Evolutionary conservation across 371 early-diverging fungal genomes (phyloP), one percentile per base, ranked within the genome.

Genomic region (Mortierella sp.): DNA sequence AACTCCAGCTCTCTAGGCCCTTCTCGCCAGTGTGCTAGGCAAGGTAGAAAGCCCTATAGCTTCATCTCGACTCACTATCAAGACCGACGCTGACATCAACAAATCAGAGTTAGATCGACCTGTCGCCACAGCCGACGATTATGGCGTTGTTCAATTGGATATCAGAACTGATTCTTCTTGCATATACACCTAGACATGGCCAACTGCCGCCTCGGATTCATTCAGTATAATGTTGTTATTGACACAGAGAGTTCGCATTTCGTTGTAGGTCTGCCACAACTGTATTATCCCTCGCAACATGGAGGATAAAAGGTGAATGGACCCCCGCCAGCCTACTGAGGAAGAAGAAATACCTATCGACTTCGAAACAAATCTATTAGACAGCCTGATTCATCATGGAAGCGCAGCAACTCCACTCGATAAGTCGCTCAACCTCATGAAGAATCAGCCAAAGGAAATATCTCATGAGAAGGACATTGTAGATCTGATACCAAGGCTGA

Each of bases 171-270:
- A 81, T 41, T 60, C 40, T 7, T 50, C 40, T 0, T 45, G 38
- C 28, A 58, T 58, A 28, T 13, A 9, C 16, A 28, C 11, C 16
- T 9, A 21, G 10, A 21, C 15, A 32, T 58, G 58, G 11, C 15
- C 24, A 58, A 10, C 58, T 22, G 21, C 6, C 50, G 4, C 13
- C 16, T n/a, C 50, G 0, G 16, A 50, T n/a, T 50, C 43, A 15
- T 43, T 11, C 47, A 79, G 81, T 80, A 67, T 43, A 81, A 81
- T 47, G 76, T 81, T 3, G 75, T 81, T 43, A 81, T 81, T 4
- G 81, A 81, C 15, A 81, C 81, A 1, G 81, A 76, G 19, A 81
- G 81, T 59, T 71, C 81, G 0, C 81, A 81, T 38, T 74, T 75
- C 40, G 81, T 72, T 3, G 63, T 81, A 9, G 81, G 76, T 72